These are phyloP conservation scores for Podochytrium sp. DNA, from an alignment of 192 early-diverging fungal species.

Conservation along the genomic window DNA sequence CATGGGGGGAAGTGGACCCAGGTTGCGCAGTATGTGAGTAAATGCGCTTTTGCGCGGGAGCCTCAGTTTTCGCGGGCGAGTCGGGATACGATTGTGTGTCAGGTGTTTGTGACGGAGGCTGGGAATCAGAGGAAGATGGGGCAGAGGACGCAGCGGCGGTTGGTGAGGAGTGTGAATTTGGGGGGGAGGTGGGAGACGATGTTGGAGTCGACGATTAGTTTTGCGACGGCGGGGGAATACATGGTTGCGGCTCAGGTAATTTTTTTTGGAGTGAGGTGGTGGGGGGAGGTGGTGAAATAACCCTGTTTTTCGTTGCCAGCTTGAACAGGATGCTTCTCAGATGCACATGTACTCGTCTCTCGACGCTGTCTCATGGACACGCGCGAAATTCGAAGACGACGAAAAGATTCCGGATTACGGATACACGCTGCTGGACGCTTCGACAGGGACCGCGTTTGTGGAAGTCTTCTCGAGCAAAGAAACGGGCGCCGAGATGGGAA, in stretches of 20 bases:
- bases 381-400: slow-evolving; percentile 81
- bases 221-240: slow-evolving; percentile 71
- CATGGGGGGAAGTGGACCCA: slow-evolving; percentile 70
- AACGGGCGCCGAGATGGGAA: slow-evolving; percentile 68
- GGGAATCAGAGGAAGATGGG: slow-evolving; percentile 54
- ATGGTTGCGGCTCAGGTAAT: slow-evolving; percentile 76
- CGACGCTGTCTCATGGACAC: slow-evolving; percentile 72
- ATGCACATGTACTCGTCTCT: slow-evolving; percentile 73
- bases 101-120: slow-evolving; percentile 56
- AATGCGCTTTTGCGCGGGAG: slow-evolving; percentile 78
- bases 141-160: slow-evolving; percentile 37
- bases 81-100: slow-evolving; percentile 77
- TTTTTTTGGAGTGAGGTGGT: neutral
- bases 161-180: slow-evolving; percentile 27
- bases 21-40: slow-evolving; percentile 70
- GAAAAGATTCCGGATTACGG: slow-evolving; percentile 69
- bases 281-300: neutral
- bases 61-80: slow-evolving; percentile 57
- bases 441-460: slow-evolving; percentile 77
- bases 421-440: slow-evolving; percentile 83
- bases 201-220: slow-evolving; percentile 29
- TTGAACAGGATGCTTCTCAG: slow-evolving; percentile 35
- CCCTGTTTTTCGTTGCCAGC: slow-evolving; percentile 7
- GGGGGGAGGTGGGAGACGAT: slow-evolving; percentile 29
- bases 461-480: slow-evolving; percentile 63